A percentile compares a stretch with the other conserved stretches of the same genome.
Conservation (phyloP, 441 rosid genomes). For the Erysimum cheiri region DNA sequence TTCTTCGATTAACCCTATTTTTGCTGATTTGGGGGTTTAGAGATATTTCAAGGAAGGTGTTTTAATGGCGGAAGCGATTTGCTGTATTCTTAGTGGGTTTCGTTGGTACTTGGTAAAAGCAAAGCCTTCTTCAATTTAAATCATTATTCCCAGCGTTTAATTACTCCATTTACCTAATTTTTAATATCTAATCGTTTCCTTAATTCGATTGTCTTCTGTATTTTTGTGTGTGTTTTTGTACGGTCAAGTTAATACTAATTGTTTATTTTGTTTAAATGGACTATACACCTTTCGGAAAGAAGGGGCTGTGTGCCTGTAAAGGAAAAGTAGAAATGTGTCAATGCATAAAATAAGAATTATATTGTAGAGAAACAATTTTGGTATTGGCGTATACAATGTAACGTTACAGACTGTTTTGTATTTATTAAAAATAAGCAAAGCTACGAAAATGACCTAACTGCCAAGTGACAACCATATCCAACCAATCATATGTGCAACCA, state of each 20-base stretch:
- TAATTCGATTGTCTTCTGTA: conserved; percentile 2
- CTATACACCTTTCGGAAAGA: conserved; percentile 27
- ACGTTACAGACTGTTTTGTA: conserved; percentile 32
- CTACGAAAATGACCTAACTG: conserved; percentile 43
- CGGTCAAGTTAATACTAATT: not conserved
- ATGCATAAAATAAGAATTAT: not conserved
- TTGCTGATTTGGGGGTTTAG: conserved; percentile 39
- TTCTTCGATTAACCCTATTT: conserved; percentile 38
- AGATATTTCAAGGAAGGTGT: not conserved
- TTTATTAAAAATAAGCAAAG: conserved; percentile 2
- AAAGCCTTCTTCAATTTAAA: conserved; percentile 9
- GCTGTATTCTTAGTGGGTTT: conserved; percentile 43
- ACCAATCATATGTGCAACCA: conserved; percentile 36
- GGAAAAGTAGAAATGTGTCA: conserved; percentile 32
- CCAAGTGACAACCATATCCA: conserved; percentile 43
- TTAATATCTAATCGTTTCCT: not conserved
- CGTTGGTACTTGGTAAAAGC: conserved; percentile 23
- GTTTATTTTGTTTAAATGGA: not conserved
- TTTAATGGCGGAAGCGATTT: conserved; percentile 43
- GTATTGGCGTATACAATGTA: conserved; percentile 10
- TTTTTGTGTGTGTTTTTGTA: conserved; percentile 5
- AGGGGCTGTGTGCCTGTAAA: conserved; percentile 31
- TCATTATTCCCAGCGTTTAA: conserved; percentile 19
- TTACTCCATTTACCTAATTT: conserved; percentile 34
- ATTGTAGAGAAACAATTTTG: not conserved